Evolutionary conservation across 352 stramenopile genomes (phyloP).

Genomic region (Phytophthora syringae): DNA sequence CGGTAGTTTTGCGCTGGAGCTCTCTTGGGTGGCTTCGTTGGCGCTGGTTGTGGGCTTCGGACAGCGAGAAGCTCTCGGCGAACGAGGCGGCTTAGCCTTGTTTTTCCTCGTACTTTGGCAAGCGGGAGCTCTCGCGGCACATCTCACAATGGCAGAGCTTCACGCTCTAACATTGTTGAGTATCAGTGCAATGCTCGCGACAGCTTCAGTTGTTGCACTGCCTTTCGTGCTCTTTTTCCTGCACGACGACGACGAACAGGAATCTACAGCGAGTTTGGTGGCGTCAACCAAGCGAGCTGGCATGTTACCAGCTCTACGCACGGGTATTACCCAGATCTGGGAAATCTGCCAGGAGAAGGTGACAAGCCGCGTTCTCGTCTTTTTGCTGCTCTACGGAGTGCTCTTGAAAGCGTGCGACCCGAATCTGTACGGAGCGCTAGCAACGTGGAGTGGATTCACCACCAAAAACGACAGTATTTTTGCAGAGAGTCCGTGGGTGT

Average conservation of each 20-base stretch:
- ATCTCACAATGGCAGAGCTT: conserved; percentile 37
- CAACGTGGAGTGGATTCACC: conserved; percentile 46
- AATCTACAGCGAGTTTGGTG: conserved; percentile 8
- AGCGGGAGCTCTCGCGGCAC: conserved; percentile 26
- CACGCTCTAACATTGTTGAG: conserved; percentile 25
- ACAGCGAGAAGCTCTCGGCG: conserved; percentile 54
- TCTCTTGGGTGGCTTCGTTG: conserved; percentile 51
- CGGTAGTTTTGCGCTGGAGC: conserved; percentile 39
- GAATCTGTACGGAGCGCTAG: conserved; percentile 37
- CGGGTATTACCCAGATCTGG: conserved; percentile 50
- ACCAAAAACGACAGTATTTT: background rate
- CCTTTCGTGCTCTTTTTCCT: conserved; percentile 47
- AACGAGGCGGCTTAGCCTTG: conserved; percentile 54
- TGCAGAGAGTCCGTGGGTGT: conserved; percentile 17
- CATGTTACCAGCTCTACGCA: conserved; percentile 22
- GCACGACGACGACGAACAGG: conserved; percentile 41
- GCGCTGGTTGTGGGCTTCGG: conserved; percentile 58
- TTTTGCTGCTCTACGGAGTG: conserved; percentile 50
- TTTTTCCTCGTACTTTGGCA: conserved; percentile 57
- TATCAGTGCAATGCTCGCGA: conserved; percentile 11
- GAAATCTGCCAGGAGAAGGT: conserved; percentile 62
- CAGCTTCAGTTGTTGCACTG: conserved; percentile 22
- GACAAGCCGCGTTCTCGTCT: conserved; percentile 56
- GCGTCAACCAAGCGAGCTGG: conserved; percentile 35
- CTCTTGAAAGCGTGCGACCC: conserved; percentile 49